Conservation (phyloP, 805 yeast species). For the Yamadazyma olivae region DNA sequence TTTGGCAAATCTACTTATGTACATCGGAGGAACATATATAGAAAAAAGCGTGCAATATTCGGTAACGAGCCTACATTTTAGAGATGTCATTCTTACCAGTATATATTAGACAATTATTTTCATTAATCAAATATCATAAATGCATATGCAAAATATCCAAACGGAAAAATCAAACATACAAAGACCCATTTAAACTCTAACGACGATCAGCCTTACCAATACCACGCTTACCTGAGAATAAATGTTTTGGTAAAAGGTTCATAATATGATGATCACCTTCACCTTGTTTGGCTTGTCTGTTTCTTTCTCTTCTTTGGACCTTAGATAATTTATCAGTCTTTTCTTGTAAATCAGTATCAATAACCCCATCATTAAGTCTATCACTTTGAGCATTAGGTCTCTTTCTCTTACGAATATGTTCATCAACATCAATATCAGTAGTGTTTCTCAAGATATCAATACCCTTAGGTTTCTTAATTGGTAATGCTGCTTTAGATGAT, state of each 20-base stretch:
- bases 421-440: constrained; percentile 37
- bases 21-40: too few species aligned
- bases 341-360: constrained; percentile 73
- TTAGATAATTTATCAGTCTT: constrained; percentile 87
- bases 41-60: too few species aligned
- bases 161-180: too few species aligned
- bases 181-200: too few species aligned
- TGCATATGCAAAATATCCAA: too few species aligned
- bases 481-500: constrained; percentile 11
- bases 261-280: constrained; percentile 92
- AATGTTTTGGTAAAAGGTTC: constrained; percentile 86
- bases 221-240: constrained; percentile 96
- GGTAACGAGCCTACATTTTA: too few species aligned
- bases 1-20: too few species aligned
- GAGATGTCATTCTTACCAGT: too few species aligned
- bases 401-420: constrained; percentile 40
- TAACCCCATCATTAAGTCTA: constrained; percentile 82
- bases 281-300: constrained; percentile 88
- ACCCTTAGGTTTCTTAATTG: constrained; percentile 42
- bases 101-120: too few species aligned
- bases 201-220: constrained; percentile 27
- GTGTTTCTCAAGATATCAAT: constrained; percentile 73
- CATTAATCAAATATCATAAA: too few species aligned
- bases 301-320: constrained; percentile 89
- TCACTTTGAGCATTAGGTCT: constrained; percentile 64